phyloP scores from a whole-genome alignment of 2,329 filamentous ascomycete species.

The Hypoxylon sp. region DNA sequence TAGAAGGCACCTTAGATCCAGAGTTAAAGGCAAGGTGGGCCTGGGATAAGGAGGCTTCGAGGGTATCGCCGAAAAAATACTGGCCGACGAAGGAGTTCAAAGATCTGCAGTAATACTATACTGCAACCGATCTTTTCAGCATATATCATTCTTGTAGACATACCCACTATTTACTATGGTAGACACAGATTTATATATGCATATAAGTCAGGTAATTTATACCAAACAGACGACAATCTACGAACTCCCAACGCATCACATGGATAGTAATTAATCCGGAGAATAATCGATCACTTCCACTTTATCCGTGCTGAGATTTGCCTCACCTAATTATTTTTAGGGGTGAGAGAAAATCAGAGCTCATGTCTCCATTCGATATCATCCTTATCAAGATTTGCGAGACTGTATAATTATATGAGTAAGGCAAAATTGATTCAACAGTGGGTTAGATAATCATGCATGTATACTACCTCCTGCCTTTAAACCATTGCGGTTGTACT shows the following conservation, averaged over 20 bases:
- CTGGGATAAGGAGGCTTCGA: conserved; percentile 72
- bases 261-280: too few relatives aligned
- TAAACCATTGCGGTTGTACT: conserved; percentile 5
- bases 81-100: conserved; percentile 72
- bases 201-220: not conserved
- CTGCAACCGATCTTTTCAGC: too few relatives aligned
- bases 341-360: not conserved
- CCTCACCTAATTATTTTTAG: too few relatives aligned
- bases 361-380: not conserved
- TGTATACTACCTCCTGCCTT: not conserved
- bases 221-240: too few relatives aligned
- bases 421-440: not conserved
- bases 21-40: conserved; percentile 66
- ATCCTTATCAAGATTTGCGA: not conserved
- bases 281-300: too few relatives aligned
- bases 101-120: conserved; percentile 53
- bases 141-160: too few relatives aligned
- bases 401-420: not conserved
- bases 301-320: too few relatives aligned
- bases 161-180: too few relatives aligned
- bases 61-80: conserved; percentile 66
- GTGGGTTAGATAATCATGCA: conserved; percentile 11
- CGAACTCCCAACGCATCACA: too few relatives aligned
- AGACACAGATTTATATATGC: too few relatives aligned
- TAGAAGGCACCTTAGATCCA: conserved; percentile 61